Evolutionary conservation across 441 rosid genomes (phyloP).

Genomic region (Pelargonium cotyledonis): DNA sequence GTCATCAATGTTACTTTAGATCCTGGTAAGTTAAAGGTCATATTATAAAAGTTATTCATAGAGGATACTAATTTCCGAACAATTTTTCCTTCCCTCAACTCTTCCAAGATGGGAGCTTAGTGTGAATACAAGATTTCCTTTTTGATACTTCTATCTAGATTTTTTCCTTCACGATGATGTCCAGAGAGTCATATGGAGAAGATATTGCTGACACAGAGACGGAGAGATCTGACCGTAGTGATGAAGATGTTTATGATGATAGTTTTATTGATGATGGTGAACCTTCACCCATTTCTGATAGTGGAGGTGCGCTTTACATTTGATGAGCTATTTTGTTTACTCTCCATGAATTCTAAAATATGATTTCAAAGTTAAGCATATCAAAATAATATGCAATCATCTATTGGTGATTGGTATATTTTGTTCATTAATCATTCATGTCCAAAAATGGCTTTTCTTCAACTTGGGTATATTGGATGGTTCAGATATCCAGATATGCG

Average conservation of each 20-base stretch:
- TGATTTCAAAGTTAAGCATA: slow-evolving; percentile 12
- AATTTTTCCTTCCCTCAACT: background rate
- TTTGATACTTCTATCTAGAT: slow-evolving; percentile 5
- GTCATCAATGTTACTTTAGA: background rate
- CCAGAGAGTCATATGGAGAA: slow-evolving; percentile 74
- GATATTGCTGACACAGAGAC: slow-evolving; percentile 60
- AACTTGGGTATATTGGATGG: background rate
- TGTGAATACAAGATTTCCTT: background rate
- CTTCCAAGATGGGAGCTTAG: background rate
- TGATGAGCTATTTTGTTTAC: slow-evolving; percentile 1
- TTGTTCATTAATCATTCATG: background rate
- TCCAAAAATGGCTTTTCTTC: background rate
- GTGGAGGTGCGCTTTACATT: slow-evolving; percentile 29
- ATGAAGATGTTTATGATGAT: slow-evolving; percentile 54
- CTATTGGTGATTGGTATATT: background rate
- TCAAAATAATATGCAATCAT: background rate
- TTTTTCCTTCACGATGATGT: slow-evolving; percentile 24
- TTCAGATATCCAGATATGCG: background rate
- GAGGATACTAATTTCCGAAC: background rate
- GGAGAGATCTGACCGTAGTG: slow-evolving; percentile 38
- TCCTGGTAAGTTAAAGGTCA: background rate
- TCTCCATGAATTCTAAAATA: background rate
- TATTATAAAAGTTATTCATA: background rate
- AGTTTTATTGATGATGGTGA: slow-evolving; percentile 70
- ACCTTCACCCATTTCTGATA: slow-evolving; percentile 32